Evolutionary conservation across 2,329 filamentous ascomycete species (phyloP), one percentile per base, ranked within the genome.

Genomic region (Fusarium sarcochroum): DNA sequence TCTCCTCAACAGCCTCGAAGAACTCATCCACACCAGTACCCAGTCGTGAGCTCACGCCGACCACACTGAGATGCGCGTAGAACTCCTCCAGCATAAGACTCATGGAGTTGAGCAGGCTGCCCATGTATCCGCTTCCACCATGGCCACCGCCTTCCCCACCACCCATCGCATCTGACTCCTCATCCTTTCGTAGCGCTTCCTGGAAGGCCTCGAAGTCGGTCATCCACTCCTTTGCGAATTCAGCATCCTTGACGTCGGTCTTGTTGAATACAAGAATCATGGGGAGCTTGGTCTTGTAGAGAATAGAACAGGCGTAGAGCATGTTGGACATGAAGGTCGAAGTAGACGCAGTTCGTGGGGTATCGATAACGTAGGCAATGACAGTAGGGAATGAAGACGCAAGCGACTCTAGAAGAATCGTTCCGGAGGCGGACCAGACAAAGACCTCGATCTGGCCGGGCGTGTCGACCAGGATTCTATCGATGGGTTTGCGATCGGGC

Each of bases 261-360:
- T 99, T 99, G 85, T 99, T 99, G 86, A 99, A 98, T 13, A 99
- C 96, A 9, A 99, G 83, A 54, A 99, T 97, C 96, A 99, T 99
- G 23, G 96, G 96, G 1, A 99, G 85, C 78, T 97, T 97, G 3
- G 95, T 98, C 84, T 98, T 98, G 87, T 99, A 99, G 17, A 99
- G 87, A 69, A 99, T 99, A 63, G 93, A 97, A 85, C 96, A 98
- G 21, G 96, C 96, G 80, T 99, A 99, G 42, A 99, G 90, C 96
- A 99, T 99, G 82, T 99, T 99, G 78, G 93, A 97, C 96, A 99
- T 99, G 81, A 99, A 99, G 0, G 96, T 99, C 67, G 92, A 94
- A 0, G 96, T 98, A 38, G 93, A 97, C 35, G 92, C 90, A 15
- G 94, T 97, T 54, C 96, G 90, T 5, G 97, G 96, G 3, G 96